Percentiles rank a stretch among this genome's conserved stretches.
Evolutionary conservation across 176 grass and related monocot species (phyloP).

Genomic region (Aegilops tauschii): DNA sequence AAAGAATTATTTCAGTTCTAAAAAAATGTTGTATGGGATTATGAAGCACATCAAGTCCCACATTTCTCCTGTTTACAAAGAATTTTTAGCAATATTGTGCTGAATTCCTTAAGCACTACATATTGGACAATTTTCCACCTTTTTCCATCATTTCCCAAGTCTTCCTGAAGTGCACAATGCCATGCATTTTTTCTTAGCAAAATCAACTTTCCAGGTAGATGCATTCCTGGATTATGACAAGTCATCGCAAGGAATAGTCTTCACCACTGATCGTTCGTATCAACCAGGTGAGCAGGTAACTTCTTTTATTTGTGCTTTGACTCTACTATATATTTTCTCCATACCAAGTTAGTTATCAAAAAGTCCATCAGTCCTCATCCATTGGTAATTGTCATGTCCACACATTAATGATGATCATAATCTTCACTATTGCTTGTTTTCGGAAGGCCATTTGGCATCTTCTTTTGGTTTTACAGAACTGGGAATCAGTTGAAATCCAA

Average conservation of each 20-base stretch:
- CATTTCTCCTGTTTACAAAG: background rate
- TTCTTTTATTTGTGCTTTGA: conserved; percentile 29
- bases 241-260: conserved; percentile 85
- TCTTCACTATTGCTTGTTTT: background rate
- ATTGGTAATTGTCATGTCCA: background rate
- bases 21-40: background rate
- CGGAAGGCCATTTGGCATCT: background rate
- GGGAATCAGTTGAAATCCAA: background rate
- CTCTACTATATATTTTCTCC: background rate
- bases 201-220: conserved; percentile 65
- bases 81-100: background rate
- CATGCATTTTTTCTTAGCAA: conserved; percentile 14
- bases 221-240: conserved; percentile 98
- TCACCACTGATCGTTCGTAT: conserved; percentile 78
- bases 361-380: background rate
- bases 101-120: background rate
- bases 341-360: background rate
- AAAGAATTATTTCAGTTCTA: background rate
- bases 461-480: conserved; percentile 17
- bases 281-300: conserved; percentile 99
- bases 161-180: conserved; percentile 10
- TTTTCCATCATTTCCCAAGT: background rate
- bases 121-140: background rate
- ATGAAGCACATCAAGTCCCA: background rate
- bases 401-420: background rate